phyloP scores from a whole-genome alignment of 306 rosid species.

The Malus sieversii region DNA sequence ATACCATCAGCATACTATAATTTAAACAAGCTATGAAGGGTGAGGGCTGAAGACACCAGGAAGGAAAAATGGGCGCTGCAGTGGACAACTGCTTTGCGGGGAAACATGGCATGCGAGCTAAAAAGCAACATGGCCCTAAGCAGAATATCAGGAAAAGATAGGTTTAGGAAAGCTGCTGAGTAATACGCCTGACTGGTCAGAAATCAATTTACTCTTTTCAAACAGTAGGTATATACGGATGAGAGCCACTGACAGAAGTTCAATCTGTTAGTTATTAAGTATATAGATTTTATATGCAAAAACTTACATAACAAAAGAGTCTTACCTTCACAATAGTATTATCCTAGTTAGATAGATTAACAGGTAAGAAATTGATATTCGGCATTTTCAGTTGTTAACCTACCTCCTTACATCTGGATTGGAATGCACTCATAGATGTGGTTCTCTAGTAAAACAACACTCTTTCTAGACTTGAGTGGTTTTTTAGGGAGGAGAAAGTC shows the following conservation, averaged over 20 bases:
- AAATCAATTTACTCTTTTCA: neutral
- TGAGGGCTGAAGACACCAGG: neutral
- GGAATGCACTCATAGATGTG: too few relatives aligned
- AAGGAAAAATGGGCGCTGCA: neutral
- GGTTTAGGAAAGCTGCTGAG: neutral
- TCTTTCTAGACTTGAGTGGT: too few relatives aligned
- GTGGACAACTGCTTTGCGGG: neutral
- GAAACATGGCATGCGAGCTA: neutral
- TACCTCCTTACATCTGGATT: too few relatives aligned
- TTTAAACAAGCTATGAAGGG: neutral
- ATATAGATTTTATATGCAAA: neutral
- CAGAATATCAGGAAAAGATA: neutral
- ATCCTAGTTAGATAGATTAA: slow-evolving; percentile 63
- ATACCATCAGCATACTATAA: neutral
- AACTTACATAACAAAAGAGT: neutral
- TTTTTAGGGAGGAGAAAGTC: too few relatives aligned
- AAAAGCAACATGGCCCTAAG: neutral
- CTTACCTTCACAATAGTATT: slow-evolving; percentile 70
- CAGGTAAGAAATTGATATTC: slow-evolving; percentile 85
- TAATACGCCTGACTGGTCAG: neutral
- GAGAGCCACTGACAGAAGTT: neutral
- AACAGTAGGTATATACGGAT: neutral
- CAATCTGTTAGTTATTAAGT: neutral
- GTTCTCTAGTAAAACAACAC: too few relatives aligned
- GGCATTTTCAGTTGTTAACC: slow-evolving; percentile 65